A percentile compares a stretch with the other conserved stretches of the same genome.
Evolutionary conservation across 305 asterid species (phyloP).

Genomic region (Solanum hybrid): DNA sequence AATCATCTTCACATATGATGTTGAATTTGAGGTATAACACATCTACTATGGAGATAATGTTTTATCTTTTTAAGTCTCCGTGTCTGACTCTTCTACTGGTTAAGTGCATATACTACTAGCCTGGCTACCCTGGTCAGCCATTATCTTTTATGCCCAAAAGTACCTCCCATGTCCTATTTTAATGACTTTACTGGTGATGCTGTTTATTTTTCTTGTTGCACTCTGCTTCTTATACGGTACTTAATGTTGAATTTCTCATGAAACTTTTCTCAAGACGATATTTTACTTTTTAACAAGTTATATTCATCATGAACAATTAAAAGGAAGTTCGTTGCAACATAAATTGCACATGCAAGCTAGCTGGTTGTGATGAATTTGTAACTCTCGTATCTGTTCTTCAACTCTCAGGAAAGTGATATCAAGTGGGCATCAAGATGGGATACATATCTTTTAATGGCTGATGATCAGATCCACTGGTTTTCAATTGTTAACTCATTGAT

Average conservation of each 20-base stretch:
- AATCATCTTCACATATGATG: constrained; percentile 83
- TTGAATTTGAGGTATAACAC: constrained; percentile 60
- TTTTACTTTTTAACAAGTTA: neutral
- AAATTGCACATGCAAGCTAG: neutral
- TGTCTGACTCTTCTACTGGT: neutral
- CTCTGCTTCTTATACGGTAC: neutral
- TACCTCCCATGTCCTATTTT: neutral
- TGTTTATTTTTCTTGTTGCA: neutral
- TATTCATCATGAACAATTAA: neutral
- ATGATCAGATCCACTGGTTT: constrained; percentile 95
- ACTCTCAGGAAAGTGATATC: constrained; percentile 66
- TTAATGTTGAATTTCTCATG: neutral
- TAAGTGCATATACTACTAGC: neutral
- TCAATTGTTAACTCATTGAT: constrained; percentile 79
- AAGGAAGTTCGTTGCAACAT: neutral
- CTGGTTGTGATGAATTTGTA: neutral
- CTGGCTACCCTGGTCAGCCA: neutral
- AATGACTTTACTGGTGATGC: neutral
- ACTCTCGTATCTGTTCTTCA: neutral
- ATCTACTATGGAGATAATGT: neutral
- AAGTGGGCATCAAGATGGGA: constrained; percentile 99
- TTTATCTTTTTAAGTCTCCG: neutral
- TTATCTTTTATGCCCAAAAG: neutral
- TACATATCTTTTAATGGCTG: constrained; percentile 83
- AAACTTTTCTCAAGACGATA: neutral